Evolutionary conservation across 2,329 filamentous ascomycete species (phyloP).

Genomic region (Diaporthe amygdali): DNA sequence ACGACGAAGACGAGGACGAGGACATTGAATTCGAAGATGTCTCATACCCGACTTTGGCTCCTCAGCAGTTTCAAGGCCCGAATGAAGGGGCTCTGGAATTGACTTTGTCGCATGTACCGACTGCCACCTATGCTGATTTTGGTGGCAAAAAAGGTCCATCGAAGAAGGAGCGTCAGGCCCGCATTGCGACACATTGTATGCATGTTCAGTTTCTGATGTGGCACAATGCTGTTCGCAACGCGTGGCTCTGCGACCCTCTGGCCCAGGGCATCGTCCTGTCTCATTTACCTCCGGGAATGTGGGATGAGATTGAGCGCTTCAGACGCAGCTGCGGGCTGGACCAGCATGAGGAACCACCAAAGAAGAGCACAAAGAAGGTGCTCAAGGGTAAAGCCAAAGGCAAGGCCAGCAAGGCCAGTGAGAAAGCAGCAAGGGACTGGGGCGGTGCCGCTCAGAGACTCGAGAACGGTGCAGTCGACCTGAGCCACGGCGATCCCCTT

Average conservation of each 20-base stretch:
- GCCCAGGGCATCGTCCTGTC: conserved; percentile 78
- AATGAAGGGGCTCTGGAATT: conserved; percentile 74
- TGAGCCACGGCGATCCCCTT: conserved; percentile 84
- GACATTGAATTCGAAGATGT: conserved; percentile 70
- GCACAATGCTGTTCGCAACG: conserved; percentile 86
- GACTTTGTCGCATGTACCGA: conserved; percentile 58
- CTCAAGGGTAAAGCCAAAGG: conserved; percentile 38
- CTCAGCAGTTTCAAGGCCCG: conserved; percentile 45
- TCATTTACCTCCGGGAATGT: conserved; percentile 71
- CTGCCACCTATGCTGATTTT: conserved; percentile 63
- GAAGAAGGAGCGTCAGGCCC: conserved; percentile 81
- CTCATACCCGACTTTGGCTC: conserved; percentile 40
- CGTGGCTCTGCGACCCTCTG: conserved; percentile 79
- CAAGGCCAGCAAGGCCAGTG: conserved; percentile 41
- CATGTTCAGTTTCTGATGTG: conserved; percentile 89
- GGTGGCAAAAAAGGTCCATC: conserved; percentile 81
- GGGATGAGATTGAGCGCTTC: conserved; percentile 77
- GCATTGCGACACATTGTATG: conserved; percentile 81
- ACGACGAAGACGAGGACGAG: conserved; percentile 61
- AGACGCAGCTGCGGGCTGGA: conserved; percentile 69
- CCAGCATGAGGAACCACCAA: conserved; percentile 32
- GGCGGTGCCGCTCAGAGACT: conserved; percentile 69
- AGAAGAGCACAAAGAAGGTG: conserved; percentile 35
- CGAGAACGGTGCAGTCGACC: conserved; percentile 73
- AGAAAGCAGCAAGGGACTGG: conserved; percentile 68